Evolutionary conservation across 306 rosid species (phyloP).

Genomic region (Cicer bijugum): DNA sequence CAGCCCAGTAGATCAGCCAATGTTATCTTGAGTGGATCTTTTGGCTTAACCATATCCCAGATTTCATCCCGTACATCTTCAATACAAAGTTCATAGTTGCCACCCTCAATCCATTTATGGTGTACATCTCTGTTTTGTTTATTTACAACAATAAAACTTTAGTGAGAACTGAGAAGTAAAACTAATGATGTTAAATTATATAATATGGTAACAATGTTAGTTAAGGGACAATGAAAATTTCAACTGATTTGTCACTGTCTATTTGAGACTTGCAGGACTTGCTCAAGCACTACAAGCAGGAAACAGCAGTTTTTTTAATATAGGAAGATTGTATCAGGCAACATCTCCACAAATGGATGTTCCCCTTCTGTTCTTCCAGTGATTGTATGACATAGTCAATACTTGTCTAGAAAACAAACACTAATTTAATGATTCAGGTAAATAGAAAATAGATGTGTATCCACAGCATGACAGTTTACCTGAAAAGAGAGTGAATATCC

Average conservation of each 20-base stretch:
- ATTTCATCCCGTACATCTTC: conserved; percentile 98
- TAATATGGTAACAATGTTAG: conserved; percentile 8
- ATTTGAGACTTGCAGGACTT: conserved; percentile 71
- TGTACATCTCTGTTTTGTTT: conserved; percentile 83
- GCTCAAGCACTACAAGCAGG: conserved; percentile 77
- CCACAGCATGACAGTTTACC: conserved; percentile 55
- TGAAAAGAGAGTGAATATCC: conserved; percentile 95
- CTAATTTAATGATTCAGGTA: not conserved
- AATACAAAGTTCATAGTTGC: conserved; percentile 94
- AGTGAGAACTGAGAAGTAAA: conserved; percentile 10
- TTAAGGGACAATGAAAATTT: conserved; percentile 12
- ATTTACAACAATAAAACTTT: not conserved
- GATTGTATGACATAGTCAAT: conserved; percentile 34
- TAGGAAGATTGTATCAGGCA: conserved; percentile 89
- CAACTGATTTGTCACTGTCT: conserved; percentile 55
- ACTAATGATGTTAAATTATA: conserved; percentile 4
- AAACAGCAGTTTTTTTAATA: conserved; percentile 66
- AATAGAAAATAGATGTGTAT: conserved; percentile 12
- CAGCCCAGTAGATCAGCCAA: conserved; percentile 78
- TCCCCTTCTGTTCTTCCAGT: conserved; percentile 92
- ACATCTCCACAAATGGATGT: conserved; percentile 75
- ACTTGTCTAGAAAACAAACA: conserved; percentile 21
- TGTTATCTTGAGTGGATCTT: conserved; percentile 73
- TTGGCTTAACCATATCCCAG: conserved; percentile 99
- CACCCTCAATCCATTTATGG: conserved; percentile 98